Base-by-base conservation (phyloP, 192 early-diverging fungal genomes). In the Phlyctochytrium arcticum region DNA sequence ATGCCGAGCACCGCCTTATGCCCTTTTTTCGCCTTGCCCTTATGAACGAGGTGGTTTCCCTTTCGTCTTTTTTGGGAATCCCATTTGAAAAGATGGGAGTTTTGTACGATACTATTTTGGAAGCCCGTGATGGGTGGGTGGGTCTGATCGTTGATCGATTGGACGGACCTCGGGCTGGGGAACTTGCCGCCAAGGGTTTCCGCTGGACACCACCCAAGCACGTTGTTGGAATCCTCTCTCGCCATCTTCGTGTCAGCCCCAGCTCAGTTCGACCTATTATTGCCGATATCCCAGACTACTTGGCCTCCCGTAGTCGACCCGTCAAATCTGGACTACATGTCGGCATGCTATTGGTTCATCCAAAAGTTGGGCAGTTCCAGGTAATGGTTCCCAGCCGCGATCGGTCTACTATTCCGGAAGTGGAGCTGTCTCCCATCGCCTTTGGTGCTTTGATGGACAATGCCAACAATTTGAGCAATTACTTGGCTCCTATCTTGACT, bases 191-290 rank as follows among this genome's bases (percentile, higher is more conserved):
- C n/a, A 63, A 36, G 35, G 61, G 61, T 12, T 63, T 54, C 35
- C 61, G 61, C 8, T 60, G 58, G 58, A 63, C 61, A 10, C 19
- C 36, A 15, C 61, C 47, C 10, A 24, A 54, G 47, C 61, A 54
- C 49, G 61, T 63, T 19, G 30, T 30, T 15, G 10, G 17, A 17
- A 15, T 34, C 29, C 48, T 63, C 4, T 53, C 61, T 3, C 17
- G 35, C 4, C 61, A 63, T 35, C 34, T 63, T 12, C 31, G 32
- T 3, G 61, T 63, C 3, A 24, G 15, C 17, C 3, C 61, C 2
- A 24, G 23, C 19, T 47, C 30, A 9, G 30, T 63, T 30, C 24
- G 47, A 2, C 17, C 10, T 34, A 35, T 54, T 19, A 54, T 54
- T 54, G 3, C 35, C 5, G 61, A 54, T 19, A 36, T 54, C n/a